Evolutionary conservation across 1,284 basidiomycete species (phyloP).

Genomic region (Fomitopsis pinicola): DNA sequence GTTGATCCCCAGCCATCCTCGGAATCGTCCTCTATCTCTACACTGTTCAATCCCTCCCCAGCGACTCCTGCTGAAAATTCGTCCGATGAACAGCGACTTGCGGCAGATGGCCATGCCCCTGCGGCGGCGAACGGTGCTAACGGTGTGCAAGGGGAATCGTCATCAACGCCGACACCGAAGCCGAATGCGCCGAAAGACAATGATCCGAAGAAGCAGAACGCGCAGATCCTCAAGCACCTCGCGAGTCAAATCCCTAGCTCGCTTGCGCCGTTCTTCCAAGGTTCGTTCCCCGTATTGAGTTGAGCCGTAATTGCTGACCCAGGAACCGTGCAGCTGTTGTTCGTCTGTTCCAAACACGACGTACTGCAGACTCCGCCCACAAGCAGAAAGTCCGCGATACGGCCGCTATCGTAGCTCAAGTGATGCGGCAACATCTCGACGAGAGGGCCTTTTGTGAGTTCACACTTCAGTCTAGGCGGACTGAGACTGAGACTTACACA

Average conservation of each 20-base stretch:
- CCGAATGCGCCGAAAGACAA: conserved; percentile 35
- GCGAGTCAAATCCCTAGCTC: conserved; percentile 77
- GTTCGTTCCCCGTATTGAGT: conserved; percentile 39
- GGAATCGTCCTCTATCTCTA: neutral
- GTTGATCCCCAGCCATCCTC: conserved; percentile 29
- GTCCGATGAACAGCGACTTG: neutral
- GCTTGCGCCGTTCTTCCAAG: conserved; percentile 85
- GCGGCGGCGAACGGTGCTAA: conserved; percentile 27
- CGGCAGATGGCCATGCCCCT: neutral
- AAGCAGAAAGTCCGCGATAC: conserved; percentile 75
- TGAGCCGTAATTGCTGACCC: neutral
- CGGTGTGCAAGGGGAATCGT: conserved; percentile 32
- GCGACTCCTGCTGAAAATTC: conserved; percentile 1
- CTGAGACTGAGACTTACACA: conserved; percentile 3
- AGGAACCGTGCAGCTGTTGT: conserved; percentile 61
- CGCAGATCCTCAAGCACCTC: conserved; percentile 77
- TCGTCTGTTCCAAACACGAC: conserved; percentile 82
- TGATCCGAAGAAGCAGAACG: conserved; percentile 57
- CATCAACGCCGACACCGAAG: conserved; percentile 15
- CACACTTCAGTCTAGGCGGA: neutral
- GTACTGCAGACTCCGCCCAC: conserved; percentile 73
- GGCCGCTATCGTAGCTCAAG: conserved; percentile 64
- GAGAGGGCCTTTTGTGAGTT: conserved; percentile 50
- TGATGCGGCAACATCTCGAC: conserved; percentile 73
- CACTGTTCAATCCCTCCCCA: neutral